These are phyloP conservation scores for Melaleuca alternifolia DNA, from an alignment of 345 rosid species.

Conservation along the genomic window DNA sequence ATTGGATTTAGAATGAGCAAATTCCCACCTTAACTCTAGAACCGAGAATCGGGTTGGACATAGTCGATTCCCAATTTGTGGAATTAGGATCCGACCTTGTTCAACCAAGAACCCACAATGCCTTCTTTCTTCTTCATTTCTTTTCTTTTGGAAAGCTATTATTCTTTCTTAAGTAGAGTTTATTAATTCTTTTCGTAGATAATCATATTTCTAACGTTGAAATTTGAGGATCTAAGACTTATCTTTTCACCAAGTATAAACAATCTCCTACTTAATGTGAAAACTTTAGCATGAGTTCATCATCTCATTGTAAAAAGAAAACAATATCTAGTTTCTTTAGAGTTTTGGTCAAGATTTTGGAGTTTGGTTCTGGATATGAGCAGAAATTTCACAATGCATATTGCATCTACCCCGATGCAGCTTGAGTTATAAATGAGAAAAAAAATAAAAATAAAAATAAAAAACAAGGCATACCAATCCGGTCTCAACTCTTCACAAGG, in stretches of 20 bases:
- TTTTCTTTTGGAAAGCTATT: neutral
- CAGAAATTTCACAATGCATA: neutral
- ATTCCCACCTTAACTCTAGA: neutral
- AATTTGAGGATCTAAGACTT: neutral
- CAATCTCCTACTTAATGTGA: neutral
- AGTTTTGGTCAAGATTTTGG: neutral
- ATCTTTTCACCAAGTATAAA: neutral
- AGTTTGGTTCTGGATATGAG: neutral
- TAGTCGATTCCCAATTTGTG: too few species aligned
- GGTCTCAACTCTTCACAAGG: accelerated
- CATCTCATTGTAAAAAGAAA: neutral
- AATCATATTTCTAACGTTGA: neutral
- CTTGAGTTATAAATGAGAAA: neutral
- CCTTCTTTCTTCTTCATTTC: neutral
- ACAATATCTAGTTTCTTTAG: neutral
- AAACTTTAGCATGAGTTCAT: neutral
- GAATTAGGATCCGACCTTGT: neutral
- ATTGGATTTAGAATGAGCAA: neutral
- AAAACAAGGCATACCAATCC: neutral
- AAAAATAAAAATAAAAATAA: neutral
- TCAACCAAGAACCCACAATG: neutral
- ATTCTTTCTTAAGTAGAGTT: neutral
- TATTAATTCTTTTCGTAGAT: neutral
- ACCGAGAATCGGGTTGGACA: neutral
- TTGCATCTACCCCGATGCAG: neutral